Conservation (phyloP, 2,329 filamentous ascomycete species). For the Grosmannia penicillata region DNA sequence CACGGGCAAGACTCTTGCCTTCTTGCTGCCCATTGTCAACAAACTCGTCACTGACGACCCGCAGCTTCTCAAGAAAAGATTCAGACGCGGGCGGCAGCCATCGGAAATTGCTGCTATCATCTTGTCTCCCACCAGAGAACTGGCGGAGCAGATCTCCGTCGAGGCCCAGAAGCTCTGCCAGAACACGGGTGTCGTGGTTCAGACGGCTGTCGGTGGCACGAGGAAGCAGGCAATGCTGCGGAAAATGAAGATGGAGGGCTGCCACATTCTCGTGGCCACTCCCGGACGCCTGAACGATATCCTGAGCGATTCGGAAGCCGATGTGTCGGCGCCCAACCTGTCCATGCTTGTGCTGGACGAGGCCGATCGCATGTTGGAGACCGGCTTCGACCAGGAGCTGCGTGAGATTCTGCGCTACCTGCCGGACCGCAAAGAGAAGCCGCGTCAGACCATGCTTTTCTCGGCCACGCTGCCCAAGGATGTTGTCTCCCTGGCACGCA, state of each 20-base stretch:
- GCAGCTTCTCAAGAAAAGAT: slow-evolving; percentile 43
- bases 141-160: slow-evolving; percentile 65
- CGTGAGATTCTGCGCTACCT: slow-evolving; percentile 44
- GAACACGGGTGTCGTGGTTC: slow-evolving; percentile 50
- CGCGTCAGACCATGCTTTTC: slow-evolving; percentile 85
- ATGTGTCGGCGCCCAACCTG: slow-evolving; percentile 62
- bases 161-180: slow-evolving; percentile 58
- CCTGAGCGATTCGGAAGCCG: slow-evolving; percentile 47
- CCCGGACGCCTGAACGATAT: slow-evolving; percentile 80
- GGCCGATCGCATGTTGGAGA: slow-evolving; percentile 96
- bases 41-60: slow-evolving; percentile 55
- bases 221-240: slow-evolving; percentile 55
- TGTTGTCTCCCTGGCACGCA: slow-evolving; percentile 65
- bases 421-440: slow-evolving; percentile 45
- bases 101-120: slow-evolving; percentile 59
- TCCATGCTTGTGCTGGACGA: slow-evolving; percentile 86
- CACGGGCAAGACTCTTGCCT: slow-evolving; percentile 91
- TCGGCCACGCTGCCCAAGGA: slow-evolving; percentile 82
- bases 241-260: slow-evolving; percentile 58
- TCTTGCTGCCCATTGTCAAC: slow-evolving; percentile 75
- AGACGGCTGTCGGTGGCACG: slow-evolving; percentile 84
- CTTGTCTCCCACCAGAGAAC: slow-evolving; percentile 66
- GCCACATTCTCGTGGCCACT: slow-evolving; percentile 80
- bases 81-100: no score
- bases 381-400: slow-evolving; percentile 62